phyloP scores from a whole-genome alignment of 306 rosid genomes.

The Pterocarpus macrocarpus region DNA sequence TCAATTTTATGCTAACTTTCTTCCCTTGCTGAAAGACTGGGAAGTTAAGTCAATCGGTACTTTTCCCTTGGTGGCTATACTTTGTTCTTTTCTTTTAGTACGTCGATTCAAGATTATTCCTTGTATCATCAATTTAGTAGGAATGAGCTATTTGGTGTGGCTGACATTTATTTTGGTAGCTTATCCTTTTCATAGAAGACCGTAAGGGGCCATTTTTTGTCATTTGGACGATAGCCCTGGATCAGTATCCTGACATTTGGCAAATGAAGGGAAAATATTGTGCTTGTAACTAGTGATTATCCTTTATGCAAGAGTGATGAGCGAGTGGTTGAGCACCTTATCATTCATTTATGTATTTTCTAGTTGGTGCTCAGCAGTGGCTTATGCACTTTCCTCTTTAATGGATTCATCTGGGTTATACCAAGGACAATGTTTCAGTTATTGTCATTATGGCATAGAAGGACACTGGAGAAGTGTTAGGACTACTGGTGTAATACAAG shows the following conservation, averaged over 20 bases:
- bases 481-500: neutral
- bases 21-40: neutral
- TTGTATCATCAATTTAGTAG: constrained; percentile 2
- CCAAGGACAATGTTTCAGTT: neutral
- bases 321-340: too few species aligned
- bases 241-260: neutral
- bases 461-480: neutral
- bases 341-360: too few species aligned
- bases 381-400: neutral
- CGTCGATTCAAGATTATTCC: neutral
- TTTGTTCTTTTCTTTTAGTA: neutral
- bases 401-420: constrained; percentile 10
- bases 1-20: neutral
- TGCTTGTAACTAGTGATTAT: too few species aligned
- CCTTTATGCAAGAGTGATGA: too few species aligned
- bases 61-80: neutral
- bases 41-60: neutral
- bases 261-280: neutral
- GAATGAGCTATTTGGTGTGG: constrained; percentile 12
- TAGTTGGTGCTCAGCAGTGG: too few species aligned
- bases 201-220: too few species aligned
- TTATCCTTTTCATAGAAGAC: constrained; percentile 1
- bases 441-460: neutral
- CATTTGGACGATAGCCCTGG: neutral
- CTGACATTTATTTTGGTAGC: neutral